phyloP scores from a whole-genome alignment of 2,329 filamentous ascomycete genomes.

The Metarhizium humberi region DNA sequence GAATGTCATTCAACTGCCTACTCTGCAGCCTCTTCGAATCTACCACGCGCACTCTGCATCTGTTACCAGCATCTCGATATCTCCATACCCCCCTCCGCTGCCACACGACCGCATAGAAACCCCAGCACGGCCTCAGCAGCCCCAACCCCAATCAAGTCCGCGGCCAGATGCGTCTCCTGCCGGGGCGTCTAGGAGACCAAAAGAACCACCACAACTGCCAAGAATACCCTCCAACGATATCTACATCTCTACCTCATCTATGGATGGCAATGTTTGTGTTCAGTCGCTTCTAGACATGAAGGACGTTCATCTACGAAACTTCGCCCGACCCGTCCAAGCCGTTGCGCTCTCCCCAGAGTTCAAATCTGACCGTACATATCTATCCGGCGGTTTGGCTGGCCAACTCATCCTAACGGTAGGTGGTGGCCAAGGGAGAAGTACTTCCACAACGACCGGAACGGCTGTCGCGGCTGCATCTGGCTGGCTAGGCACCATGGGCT shows the following conservation, averaged over 20 bases:
- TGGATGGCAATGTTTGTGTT: slow-evolving; percentile 92
- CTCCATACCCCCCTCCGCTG: slow-evolving; percentile 61
- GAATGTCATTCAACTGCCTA: slow-evolving; percentile 80
- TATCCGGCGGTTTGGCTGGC: slow-evolving; percentile 84
- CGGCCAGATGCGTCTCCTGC: slow-evolving; percentile 33
- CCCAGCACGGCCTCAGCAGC: slow-evolving; percentile 26
- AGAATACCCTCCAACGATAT: slow-evolving; percentile 82
- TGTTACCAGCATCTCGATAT: slow-evolving; percentile 82
- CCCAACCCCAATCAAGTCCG: slow-evolving; percentile 19
- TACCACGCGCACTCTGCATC: slow-evolving; percentile 93
- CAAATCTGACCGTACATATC: slow-evolving; percentile 77
- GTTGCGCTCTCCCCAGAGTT: slow-evolving; percentile 94
- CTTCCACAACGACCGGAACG: slow-evolving; percentile 78
- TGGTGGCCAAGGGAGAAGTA: slow-evolving; percentile 69
- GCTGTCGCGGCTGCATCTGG: slow-evolving; percentile 75
- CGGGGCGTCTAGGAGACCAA: slow-evolving; percentile 40
- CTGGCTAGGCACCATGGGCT: slow-evolving; percentile 82
- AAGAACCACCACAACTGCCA: slow-evolving; percentile 49
- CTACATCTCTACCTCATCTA: slow-evolving; percentile 85
- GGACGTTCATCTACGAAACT: slow-evolving; percentile 87
- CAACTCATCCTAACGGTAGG: slow-evolving; percentile 80
- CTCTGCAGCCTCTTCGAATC: slow-evolving; percentile 69
- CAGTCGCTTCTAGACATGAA: slow-evolving; percentile 79
- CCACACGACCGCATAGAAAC: slow-evolving; percentile 34
- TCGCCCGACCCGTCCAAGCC: slow-evolving; percentile 83